Evolutionary conservation across 768 basidiomycete genomes (phyloP).

Genomic region (Botryobasidium botryosum): DNA sequence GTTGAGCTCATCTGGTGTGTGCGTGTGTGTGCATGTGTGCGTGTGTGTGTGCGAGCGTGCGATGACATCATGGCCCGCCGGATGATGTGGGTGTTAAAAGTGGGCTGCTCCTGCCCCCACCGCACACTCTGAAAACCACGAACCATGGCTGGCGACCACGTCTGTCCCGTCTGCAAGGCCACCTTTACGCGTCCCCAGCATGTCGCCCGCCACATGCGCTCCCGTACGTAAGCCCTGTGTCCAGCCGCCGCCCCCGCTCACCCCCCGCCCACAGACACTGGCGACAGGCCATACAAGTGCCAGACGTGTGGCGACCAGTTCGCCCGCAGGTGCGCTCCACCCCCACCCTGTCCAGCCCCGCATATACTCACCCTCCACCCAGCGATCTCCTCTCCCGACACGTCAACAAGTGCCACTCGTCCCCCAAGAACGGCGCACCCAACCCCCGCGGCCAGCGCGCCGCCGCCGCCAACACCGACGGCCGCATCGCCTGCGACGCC

Average conservation of each 20-base stretch:
- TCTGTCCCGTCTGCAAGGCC: constrained; percentile 75
- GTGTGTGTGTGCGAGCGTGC: too few species aligned
- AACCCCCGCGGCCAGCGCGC: constrained; percentile 18
- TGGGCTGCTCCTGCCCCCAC: too few species aligned
- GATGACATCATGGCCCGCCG: too few species aligned
- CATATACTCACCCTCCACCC: constrained; percentile 8
- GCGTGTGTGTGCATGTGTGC: too few species aligned
- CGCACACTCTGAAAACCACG: too few species aligned
- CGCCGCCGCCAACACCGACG: constrained; percentile 47
- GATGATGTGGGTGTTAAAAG: too few species aligned
- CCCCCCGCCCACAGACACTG: constrained; percentile 42
- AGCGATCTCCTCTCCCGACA: constrained; percentile 78
- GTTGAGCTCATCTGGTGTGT: too few species aligned
- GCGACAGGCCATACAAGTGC: constrained; percentile 81
- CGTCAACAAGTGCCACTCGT: constrained; percentile 77
- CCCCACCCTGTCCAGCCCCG: constrained; percentile 4
- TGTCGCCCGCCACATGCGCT: constrained; percentile 81
- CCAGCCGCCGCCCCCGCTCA: constrained; percentile 2
- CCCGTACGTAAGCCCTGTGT: constrained; percentile 22
- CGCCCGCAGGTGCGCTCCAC: constrained; percentile 47
- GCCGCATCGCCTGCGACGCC: constrained; percentile 47
- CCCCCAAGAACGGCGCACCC: constrained; percentile 37
- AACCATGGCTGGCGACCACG: too few species aligned
- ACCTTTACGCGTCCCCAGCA: constrained; percentile 82
- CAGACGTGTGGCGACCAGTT: constrained; percentile 81